Evolutionary conservation across 1,284 basidiomycete species (phyloP), one percentile per base, ranked within the genome.

Genomic region (Pseudozyma sp.): DNA sequence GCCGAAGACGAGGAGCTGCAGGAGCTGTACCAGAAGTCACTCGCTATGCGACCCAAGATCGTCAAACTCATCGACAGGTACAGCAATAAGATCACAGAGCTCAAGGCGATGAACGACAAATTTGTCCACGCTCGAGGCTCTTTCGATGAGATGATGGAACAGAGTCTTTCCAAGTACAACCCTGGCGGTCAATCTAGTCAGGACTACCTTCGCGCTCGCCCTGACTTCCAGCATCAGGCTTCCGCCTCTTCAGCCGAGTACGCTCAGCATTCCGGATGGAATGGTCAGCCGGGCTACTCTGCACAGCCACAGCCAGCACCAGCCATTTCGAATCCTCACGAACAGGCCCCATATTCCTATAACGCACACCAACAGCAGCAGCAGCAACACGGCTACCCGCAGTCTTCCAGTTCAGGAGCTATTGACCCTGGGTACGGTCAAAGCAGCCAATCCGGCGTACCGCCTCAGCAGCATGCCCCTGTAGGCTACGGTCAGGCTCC

Each of bases 41-140:
- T 99, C 88, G 89, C 91, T 1, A 87, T 98, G 52, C 89, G 96
- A 63, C 94, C 94, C 3, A 95, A 94, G 88, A 97, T 99, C 72
- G 94, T 96, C 72, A 94, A 94, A 80, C 87, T 99, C 59, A 97
- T 99, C 78, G 94, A 97, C 84, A 96, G 96, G 87, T 99, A 99
- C 86, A 77, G 72, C 48, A 73, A 70, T 55, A 84, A 84, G 64
- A 76, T 85, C 45, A 68, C 76, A 39, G 93, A 95, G 85, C 87
- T 95, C 51, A 91, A 93, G 12, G 90, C 91, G 0, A 93, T 95
- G 92, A 94, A 94, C 81, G 93, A 94, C 86, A 92, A 90, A 12
- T 95, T 95, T 77, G 90, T 93, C 31, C 90, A 90, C 58, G 93
- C 93, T 8, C 87, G 92, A 18, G 90, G 90, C 5, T 92, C 93